phyloP scores from a whole-genome alignment of 75 land plant species.

The Ceratopteris richardii region DNA sequence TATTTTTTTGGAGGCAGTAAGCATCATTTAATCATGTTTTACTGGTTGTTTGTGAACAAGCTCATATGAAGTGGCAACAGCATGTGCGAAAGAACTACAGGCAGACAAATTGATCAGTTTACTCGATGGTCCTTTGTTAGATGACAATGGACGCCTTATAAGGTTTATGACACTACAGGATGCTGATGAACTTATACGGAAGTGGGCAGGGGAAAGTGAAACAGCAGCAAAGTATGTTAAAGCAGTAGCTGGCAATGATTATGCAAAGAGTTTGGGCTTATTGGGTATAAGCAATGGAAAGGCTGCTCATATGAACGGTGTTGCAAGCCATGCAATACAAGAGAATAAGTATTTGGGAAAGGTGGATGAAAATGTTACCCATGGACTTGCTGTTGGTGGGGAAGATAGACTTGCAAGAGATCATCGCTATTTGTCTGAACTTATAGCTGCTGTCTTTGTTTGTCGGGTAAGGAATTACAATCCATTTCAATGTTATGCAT shows the following conservation, averaged over 20 bases:
- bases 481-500: not conserved
- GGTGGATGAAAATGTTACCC: not conserved
- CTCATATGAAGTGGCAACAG: slow-evolving; percentile 99
- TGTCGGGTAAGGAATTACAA: slow-evolving; percentile 55
- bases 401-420: slow-evolving; percentile 58
- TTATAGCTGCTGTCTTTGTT: slow-evolving; percentile 93
- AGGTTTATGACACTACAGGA: slow-evolving; percentile 77
- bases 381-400: slow-evolving; percentile 96
- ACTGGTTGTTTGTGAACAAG: too few relatives aligned
- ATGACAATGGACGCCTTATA: slow-evolving; percentile 52
- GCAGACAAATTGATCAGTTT: slow-evolving; percentile 90
- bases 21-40: too few relatives aligned
- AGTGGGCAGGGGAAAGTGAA: slow-evolving; percentile 71
- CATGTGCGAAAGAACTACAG: slow-evolving; percentile 88
- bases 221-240: slow-evolving; percentile 90
- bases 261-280: slow-evolving; percentile 5
- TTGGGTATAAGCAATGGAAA: not conserved
- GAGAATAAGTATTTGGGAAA: not conserved
- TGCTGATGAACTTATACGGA: slow-evolving; percentile 72
- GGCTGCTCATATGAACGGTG: slow-evolving; percentile 2
- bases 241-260: slow-evolving; percentile 41
- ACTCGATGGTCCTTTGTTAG: slow-evolving; percentile 77
- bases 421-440: slow-evolving; percentile 78
- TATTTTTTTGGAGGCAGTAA: too few relatives aligned
- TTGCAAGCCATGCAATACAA: not conserved